Percentiles rank a stretch among this genome's conserved stretches.
Conservation (phyloP, 2,329 filamentous ascomycete genomes). For the Elsinoe fawcettii region DNA sequence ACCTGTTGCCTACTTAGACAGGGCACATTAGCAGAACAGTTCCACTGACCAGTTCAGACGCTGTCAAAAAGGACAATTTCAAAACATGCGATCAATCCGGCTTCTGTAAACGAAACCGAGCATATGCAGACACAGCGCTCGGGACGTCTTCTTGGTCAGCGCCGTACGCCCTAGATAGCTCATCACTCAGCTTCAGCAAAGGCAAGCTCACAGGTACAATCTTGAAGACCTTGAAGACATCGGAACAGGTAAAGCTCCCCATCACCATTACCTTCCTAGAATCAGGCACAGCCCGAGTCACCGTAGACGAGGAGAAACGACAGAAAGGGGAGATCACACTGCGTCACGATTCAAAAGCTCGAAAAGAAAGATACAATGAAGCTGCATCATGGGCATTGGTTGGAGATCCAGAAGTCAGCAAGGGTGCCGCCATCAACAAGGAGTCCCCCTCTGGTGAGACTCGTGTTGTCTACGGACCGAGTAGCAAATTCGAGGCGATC, state of each 20-base stretch:
- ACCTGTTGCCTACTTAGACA: background rate
- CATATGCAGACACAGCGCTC: conserved; percentile 70
- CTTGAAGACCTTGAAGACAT: conserved; percentile 65
- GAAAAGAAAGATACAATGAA: conserved; percentile 94
- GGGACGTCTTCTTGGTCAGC: conserved; percentile 63
- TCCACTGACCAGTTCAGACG: conserved; percentile 44
- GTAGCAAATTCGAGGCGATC: conserved; percentile 68
- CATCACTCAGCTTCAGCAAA: conserved; percentile 66
- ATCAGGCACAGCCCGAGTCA: conserved; percentile 79
- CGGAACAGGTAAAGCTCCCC: conserved; percentile 67
- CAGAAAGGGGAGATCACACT: conserved; percentile 83
- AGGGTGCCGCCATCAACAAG: conserved; percentile 58
- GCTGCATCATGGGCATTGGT: conserved; percentile 79
- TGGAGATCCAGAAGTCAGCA: conserved; percentile 67
- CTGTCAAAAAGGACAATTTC: conserved; percentile 94
- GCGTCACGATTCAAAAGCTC: conserved; percentile 70
- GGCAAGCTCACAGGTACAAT: conserved; percentile 73
- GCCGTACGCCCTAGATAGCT: conserved; percentile 68
- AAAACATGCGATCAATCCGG: conserved; percentile 94
- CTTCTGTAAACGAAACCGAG: conserved; percentile 93
- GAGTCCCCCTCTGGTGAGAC: conserved; percentile 62
- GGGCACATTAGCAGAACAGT: background rate
- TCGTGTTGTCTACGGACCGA: conserved; percentile 68
- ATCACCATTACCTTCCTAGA: conserved; percentile 82
- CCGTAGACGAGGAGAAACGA: conserved; percentile 84